Conservation (phyloP, 148 eudicot genomes). For the Rhododendron kiyosumense region DNA sequence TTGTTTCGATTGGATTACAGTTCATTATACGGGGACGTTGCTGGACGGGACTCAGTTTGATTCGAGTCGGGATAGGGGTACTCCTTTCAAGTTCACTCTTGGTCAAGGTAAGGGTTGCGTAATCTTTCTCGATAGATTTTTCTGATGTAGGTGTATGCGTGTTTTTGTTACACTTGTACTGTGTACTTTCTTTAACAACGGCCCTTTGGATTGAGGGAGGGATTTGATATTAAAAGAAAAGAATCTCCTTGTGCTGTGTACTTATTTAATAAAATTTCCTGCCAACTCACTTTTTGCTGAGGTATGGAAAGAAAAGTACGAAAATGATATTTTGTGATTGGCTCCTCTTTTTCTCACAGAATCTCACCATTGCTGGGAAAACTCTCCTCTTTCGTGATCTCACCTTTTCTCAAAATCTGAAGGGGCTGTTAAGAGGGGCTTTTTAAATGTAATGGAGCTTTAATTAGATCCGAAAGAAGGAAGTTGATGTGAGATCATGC, state of each 20-base stretch:
- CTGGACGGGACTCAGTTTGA: constrained; percentile 94
- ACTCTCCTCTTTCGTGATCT: too few relatives aligned
- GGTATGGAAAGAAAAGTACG: background rate
- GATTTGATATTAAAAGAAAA: background rate
- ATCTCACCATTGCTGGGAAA: background rate
- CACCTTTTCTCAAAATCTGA: too few relatives aligned
- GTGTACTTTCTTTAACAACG: background rate
- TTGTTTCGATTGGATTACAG: constrained; percentile 34
- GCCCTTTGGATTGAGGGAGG: background rate
- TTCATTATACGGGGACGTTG: constrained; percentile 92
- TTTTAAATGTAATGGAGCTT: background rate
- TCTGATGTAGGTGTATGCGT: background rate
- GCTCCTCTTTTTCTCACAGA: background rate
- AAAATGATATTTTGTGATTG: background rate
- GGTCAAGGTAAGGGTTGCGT: constrained; percentile 62
- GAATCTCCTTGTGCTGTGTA: too few relatives aligned
- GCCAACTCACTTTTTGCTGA: background rate
- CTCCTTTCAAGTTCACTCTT: constrained; percentile 84
- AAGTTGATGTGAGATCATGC: background rate
- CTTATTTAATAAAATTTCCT: too few relatives aligned
- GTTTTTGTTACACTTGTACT: background rate
- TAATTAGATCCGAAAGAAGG: background rate
- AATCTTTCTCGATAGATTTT: background rate
- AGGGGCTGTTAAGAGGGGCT: too few relatives aligned
- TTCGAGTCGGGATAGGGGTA: constrained; percentile 80